A percentile compares a stretch with the other conserved stretches of the same genome.
These are phyloP conservation scores for Magnolia sinica DNA, from an alignment of 164 flowering plant genomes.

Conservation along the genomic window DNA sequence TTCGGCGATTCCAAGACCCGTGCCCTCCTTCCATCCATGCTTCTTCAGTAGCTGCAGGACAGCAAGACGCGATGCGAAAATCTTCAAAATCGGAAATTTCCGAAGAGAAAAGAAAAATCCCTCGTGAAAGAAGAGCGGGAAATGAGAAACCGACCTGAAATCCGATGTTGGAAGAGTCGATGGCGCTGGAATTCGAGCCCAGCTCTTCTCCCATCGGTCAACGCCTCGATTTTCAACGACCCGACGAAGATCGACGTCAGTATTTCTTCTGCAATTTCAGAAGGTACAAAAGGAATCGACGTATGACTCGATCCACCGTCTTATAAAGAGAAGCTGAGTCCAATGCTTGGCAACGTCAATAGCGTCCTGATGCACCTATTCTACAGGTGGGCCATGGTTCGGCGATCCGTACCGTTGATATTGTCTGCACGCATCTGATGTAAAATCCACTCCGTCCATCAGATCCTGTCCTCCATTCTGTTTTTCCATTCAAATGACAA, in stretches of 20 bases:
- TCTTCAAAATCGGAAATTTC: background rate
- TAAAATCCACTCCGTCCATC: too few relatives aligned
- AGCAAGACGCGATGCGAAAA: background rate
- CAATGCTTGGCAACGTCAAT: too few relatives aligned
- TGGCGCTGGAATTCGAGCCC: slow-evolving; percentile 30
- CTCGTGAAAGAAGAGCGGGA: slow-evolving; percentile 3
- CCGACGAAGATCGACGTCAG: too few relatives aligned
- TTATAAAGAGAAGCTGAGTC: too few relatives aligned
- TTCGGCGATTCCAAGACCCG: slow-evolving; percentile 72
- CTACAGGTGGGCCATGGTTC: too few relatives aligned
- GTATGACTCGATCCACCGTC: too few relatives aligned
- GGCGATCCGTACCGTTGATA: too few relatives aligned
- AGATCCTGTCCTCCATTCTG: too few relatives aligned
- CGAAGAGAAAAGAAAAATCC: background rate
- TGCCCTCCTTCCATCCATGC: slow-evolving; percentile 89
- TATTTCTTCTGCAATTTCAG: too few relatives aligned
- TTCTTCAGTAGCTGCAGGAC: slow-evolving; percentile 61
- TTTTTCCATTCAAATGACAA: accelerated
- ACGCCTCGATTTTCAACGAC: background rate
- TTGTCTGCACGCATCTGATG: too few relatives aligned
- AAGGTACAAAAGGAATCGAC: too few relatives aligned
- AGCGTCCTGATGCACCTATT: too few relatives aligned
- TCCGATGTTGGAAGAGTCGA: slow-evolving; percentile 65
- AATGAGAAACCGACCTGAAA: slow-evolving; percentile 41
- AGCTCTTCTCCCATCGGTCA: slow-evolving; percentile 16